phyloP scores from a whole-genome alignment of 2,329 filamentous ascomycete genomes.

The Penicillium sp. region DNA sequence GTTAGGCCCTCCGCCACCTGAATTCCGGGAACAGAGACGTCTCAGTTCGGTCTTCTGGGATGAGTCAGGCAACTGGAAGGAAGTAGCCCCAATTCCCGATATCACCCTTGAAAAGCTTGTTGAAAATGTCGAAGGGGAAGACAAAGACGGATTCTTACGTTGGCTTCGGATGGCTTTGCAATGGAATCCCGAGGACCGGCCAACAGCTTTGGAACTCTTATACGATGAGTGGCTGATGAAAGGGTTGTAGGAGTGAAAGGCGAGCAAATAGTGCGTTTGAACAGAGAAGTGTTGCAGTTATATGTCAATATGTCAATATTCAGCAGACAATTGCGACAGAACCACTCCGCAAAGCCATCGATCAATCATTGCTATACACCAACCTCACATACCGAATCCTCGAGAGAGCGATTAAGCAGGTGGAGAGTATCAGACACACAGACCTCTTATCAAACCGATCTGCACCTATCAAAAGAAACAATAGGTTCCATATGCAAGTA shows the following conservation, averaged over 20 bases:
- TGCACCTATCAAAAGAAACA: background rate
- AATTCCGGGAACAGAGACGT: slow-evolving; percentile 14
- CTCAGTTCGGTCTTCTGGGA: slow-evolving; percentile 23
- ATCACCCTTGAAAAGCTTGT: slow-evolving; percentile 11
- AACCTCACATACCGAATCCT: background rate
- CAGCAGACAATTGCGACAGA: background rate
- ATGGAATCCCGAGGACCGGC: slow-evolving; percentile 24
- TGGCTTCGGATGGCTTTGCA: slow-evolving; percentile 27
- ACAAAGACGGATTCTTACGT: slow-evolving; percentile 22
- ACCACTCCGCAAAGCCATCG: background rate
- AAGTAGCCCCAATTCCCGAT: slow-evolving; percentile 16
- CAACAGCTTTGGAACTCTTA: too few species aligned
- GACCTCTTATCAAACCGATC: background rate
- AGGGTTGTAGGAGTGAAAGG: too few species aligned
- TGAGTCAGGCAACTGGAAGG: slow-evolving; percentile 19
- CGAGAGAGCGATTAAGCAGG: background rate
- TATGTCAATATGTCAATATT: background rate
- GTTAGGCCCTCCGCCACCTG: slow-evolving; percentile 11
- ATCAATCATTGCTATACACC: background rate
- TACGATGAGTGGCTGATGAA: too few species aligned
- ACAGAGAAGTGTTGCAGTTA: too few species aligned
- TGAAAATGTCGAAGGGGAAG: slow-evolving; percentile 20
- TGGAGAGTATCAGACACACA: background rate
- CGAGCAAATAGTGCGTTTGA: too few species aligned
- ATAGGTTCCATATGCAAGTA: background rate